Percentiles rank a stretch among this genome's conserved stretches.
Conservation (phyloP, 164 flowering plant genomes). For the Vitis vinifera region DNA sequence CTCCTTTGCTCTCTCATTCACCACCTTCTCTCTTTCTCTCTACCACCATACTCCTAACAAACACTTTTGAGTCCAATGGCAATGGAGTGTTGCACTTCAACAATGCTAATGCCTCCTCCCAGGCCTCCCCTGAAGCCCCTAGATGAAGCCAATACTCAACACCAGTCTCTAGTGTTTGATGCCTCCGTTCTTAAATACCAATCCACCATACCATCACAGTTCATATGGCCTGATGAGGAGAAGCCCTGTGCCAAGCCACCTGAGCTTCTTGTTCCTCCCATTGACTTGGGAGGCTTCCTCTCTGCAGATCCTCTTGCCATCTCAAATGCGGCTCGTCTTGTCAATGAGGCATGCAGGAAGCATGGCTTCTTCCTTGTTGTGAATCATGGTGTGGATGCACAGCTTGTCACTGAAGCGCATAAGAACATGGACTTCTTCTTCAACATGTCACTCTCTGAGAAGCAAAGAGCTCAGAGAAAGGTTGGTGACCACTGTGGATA, state of each 20-base stretch:
- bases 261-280: slow-evolving; percentile 41
- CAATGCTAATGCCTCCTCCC: slow-evolving; percentile 1
- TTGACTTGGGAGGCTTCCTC: slow-evolving; percentile 49
- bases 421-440: slow-evolving; percentile 45
- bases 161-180: slow-evolving; percentile 24
- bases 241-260: slow-evolving; percentile 37
- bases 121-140: neutral
- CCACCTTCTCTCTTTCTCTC: neutral
- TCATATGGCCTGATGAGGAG: slow-evolving; percentile 77
- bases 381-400: slow-evolving; percentile 55
- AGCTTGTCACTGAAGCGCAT: slow-evolving; percentile 45
- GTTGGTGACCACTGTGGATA: slow-evolving; percentile 59
- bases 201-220: slow-evolving; percentile 46
- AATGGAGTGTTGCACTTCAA: neutral
- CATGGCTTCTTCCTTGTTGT: slow-evolving; percentile 66
- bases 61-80: neutral
- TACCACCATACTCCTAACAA: neutral
- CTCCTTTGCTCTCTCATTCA: neutral
- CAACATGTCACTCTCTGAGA: slow-evolving; percentile 37
- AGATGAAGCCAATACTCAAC: neutral
- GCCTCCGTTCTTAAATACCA: slow-evolving; percentile 32
- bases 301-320: slow-evolving; percentile 38
- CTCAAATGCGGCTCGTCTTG: slow-evolving; percentile 22
- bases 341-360: slow-evolving; percentile 48
- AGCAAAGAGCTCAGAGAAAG: slow-evolving; percentile 57